Percentiles rank a stretch among this genome's conserved stretches.
These are phyloP conservation scores for Penicillium glabrum DNA, from an alignment of 2,329 filamentous ascomycete species.

Conservation along the genomic window DNA sequence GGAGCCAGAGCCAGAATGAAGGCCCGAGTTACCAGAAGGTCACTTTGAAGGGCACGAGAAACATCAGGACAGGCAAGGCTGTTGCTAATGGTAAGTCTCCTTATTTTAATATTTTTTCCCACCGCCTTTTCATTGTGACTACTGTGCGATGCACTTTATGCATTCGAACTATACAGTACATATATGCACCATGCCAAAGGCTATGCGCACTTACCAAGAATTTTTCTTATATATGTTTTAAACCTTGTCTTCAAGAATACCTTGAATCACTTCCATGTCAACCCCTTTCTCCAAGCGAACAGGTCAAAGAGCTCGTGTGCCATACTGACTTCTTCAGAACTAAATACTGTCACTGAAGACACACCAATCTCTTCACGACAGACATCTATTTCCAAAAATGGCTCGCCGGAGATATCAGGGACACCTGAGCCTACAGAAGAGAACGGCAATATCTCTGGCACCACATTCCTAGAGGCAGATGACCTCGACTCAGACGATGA, in stretches of 20 bases:
- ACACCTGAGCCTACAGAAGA: constrained; percentile 27
- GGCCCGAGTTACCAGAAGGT: constrained; percentile 11
- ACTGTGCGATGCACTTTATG: too few species aligned
- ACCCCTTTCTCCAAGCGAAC: background rate
- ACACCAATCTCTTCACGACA: constrained; percentile 11
- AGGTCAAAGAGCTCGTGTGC: background rate
- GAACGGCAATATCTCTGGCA: constrained; percentile 34
- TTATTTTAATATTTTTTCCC: background rate
- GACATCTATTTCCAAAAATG: constrained; percentile 1
- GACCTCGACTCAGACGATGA: constrained; percentile 17
- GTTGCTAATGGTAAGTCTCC: constrained; percentile 5
- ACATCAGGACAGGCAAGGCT: constrained; percentile 3
- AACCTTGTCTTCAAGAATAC: background rate
- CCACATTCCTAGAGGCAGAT: constrained; percentile 24
- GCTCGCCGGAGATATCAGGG: constrained; percentile 17
- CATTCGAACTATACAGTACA: background rate
- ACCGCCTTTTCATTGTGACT: background rate
- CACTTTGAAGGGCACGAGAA: background rate
- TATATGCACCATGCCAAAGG: background rate
- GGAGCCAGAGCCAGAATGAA: constrained; percentile 31
- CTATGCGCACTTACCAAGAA: background rate
- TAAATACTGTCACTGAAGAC: constrained; percentile 13
- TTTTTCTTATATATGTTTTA: background rate
- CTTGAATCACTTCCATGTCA: background rate
- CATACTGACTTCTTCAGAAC: constrained; percentile 14